Conservation (phyloP, 148 eudicot species). For the Cornus florida region DNA sequence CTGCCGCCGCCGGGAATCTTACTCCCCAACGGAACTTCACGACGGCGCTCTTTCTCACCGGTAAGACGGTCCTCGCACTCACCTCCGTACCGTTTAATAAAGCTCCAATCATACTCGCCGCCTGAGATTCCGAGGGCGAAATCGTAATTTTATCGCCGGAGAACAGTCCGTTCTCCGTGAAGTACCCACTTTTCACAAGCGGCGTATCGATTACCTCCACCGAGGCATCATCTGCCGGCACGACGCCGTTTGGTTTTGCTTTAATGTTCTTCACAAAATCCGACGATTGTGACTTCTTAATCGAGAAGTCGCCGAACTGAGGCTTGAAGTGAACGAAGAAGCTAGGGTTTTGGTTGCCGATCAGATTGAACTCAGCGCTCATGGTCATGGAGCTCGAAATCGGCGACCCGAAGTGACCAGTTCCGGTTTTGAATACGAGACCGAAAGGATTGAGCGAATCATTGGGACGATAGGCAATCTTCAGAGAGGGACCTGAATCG, state of each 20-base stretch:
- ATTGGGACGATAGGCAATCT: slow-evolving; percentile 76
- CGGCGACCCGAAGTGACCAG: slow-evolving; percentile 73
- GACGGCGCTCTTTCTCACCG: slow-evolving; percentile 49
- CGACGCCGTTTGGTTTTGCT: slow-evolving; percentile 24
- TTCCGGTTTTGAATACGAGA: slow-evolving; percentile 66
- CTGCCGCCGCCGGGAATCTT: slow-evolving; percentile 49
- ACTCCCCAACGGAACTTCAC: slow-evolving; percentile 83
- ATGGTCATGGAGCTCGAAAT: slow-evolving; percentile 63
- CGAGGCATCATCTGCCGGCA: slow-evolving; percentile 32
- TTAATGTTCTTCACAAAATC: slow-evolving; percentile 14
- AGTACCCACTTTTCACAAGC: slow-evolving; percentile 17
- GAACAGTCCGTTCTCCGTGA: slow-evolving; percentile 19
- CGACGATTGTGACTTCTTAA: slow-evolving; percentile 62
- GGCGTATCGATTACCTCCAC: slow-evolving; percentile 39
- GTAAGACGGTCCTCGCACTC: slow-evolving; percentile 63
- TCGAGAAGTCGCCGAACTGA: slow-evolving; percentile 63
- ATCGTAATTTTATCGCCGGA: slow-evolving; percentile 21
- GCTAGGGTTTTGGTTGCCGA: slow-evolving; percentile 53
- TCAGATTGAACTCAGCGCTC: slow-evolving; percentile 71
- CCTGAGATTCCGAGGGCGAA: slow-evolving; percentile 23
- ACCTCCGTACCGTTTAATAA: slow-evolving; percentile 50
- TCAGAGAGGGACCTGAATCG: slow-evolving; percentile 69
- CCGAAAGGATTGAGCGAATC: slow-evolving; percentile 63
- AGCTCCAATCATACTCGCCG: slow-evolving; percentile 26
- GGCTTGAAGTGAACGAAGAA: slow-evolving; percentile 78